These are phyloP conservation scores for Spongiforma sp. DNA, from an alignment of 1,284 basidiomycete genomes.

Conservation along the genomic window DNA sequence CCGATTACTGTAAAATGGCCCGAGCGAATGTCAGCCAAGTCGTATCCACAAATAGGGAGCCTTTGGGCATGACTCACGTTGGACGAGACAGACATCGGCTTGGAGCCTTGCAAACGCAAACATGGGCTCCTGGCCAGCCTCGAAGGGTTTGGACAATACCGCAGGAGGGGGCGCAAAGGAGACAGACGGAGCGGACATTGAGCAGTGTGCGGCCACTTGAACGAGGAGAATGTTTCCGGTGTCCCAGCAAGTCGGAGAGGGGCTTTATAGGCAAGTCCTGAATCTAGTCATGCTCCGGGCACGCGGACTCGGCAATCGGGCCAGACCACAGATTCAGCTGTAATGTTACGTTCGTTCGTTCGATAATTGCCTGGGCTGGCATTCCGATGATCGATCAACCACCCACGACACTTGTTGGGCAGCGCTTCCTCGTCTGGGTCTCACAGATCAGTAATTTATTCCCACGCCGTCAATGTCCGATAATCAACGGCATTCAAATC, in stretches of 20 bases:
- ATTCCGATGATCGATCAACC: too few relatives aligned
- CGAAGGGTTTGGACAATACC: constrained; percentile 19
- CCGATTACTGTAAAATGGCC: constrained; percentile 19
- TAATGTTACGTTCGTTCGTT: not conserved
- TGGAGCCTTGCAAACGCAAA: constrained; percentile 57
- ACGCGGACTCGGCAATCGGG: too few relatives aligned
- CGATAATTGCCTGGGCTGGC: too few relatives aligned
- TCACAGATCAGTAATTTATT: not conserved
- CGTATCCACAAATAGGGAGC: not conserved
- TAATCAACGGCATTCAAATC: too few relatives aligned
- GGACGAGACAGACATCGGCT: constrained; percentile 51
- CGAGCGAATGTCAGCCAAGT: not conserved
- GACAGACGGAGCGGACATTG: constrained; percentile 17
- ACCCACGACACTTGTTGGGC: not conserved
- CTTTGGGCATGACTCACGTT: constrained; percentile 47
- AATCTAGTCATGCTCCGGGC: too few relatives aligned
- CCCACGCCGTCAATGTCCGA: not conserved
- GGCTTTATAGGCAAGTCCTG: constrained; percentile 11
- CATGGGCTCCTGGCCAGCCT: constrained; percentile 13
- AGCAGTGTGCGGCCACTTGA: not conserved
- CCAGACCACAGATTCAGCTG: not conserved
- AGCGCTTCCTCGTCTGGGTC: not conserved
- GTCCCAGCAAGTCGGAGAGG: not conserved
- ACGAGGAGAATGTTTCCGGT: not conserved
- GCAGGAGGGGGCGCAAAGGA: constrained; percentile 29